Evolutionary conservation across 768 basidiomycete species (phyloP).

Genomic region (Sarcomyxa edulis): DNA sequence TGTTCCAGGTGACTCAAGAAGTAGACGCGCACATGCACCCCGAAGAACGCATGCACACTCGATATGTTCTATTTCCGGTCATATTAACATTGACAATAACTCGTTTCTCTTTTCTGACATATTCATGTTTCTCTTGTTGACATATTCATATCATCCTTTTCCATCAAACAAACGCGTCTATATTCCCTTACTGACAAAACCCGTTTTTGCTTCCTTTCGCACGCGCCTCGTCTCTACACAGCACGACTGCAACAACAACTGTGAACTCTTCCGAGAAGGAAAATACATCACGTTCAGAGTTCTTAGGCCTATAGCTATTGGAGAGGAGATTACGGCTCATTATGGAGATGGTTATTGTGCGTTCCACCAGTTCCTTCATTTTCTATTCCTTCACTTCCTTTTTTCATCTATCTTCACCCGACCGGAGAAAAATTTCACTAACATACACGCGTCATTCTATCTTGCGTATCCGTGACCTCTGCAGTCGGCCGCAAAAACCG

Average conservation of each 20-base stretch:
- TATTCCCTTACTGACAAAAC: no score
- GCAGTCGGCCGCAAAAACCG: slow-evolving; percentile 66
- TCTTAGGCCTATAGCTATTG: slow-evolving; percentile 68
- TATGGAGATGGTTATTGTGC: slow-evolving; percentile 89
- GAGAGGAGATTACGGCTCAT: slow-evolving; percentile 87
- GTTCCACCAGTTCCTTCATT: slow-evolving; percentile 25
- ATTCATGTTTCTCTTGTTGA: no score
- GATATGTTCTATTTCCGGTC: no score
- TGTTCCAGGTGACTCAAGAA: no score
- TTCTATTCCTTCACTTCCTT: slow-evolving; percentile 13
- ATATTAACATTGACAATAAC: no score
- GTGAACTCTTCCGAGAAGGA: slow-evolving; percentile 84
- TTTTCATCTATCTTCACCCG: no score
- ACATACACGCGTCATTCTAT: slow-evolving; percentile 1
- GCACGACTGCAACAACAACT: slow-evolving; percentile 91
- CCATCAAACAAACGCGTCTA: slow-evolving; percentile 10
- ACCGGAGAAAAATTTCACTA: slow-evolving; percentile 34
- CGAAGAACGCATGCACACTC: no score
- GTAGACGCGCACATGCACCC: no score
- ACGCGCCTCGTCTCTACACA: slow-evolving; percentile 34
- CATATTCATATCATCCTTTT: slow-evolving; percentile 3
- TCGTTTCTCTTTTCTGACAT: slow-evolving; percentile 17
- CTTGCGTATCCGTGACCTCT: no score
- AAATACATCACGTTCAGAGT: slow-evolving; percentile 87
- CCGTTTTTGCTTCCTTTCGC: no score